phyloP scores from a whole-genome alignment of 2,329 filamentous ascomycete species.

The Ceratocystis colombiana region DNA sequence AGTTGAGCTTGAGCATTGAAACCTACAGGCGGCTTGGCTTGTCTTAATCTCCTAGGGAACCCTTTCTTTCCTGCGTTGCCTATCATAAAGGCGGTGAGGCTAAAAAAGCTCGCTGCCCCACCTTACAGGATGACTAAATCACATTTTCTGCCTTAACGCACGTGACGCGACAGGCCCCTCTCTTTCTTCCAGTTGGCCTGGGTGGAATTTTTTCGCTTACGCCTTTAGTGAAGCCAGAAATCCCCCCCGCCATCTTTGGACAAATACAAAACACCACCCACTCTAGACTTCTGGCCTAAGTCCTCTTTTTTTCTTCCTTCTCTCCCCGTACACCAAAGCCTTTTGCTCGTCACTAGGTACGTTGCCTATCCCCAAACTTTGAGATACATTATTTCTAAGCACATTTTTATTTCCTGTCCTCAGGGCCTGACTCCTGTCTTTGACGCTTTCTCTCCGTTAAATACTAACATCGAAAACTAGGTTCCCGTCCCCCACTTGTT shows the following conservation, averaged over 20 bases:
- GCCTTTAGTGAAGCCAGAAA: slow-evolving; percentile 21
- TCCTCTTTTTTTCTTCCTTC: slow-evolving; percentile 24
- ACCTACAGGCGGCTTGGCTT: slow-evolving; percentile 9
- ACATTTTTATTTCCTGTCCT: slow-evolving; percentile 1
- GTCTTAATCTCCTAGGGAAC: slow-evolving; percentile 16
- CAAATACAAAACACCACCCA: slow-evolving; percentile 26
- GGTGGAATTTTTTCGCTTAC: slow-evolving; percentile 25
- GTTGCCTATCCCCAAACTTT: slow-evolving; percentile 1
- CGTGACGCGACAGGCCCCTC: slow-evolving; percentile 23
- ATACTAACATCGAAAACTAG: slow-evolving; percentile 24
- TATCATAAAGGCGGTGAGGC: slow-evolving; percentile 14
- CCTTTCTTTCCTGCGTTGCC: slow-evolving; percentile 5
- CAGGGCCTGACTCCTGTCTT: no score
- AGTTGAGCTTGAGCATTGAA: neutral
- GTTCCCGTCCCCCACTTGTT: slow-evolving; percentile 37
- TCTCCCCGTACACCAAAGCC: slow-evolving; percentile 22
- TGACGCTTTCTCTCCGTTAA: neutral
- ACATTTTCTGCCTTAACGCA: slow-evolving; percentile 21
- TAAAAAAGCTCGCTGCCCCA: slow-evolving; percentile 16
- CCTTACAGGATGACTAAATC: slow-evolving; percentile 23
- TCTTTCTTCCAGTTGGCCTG: slow-evolving; percentile 18
- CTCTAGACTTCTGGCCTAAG: slow-evolving; percentile 24
- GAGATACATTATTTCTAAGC: slow-evolving; percentile 1
- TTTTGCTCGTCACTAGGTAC: slow-evolving; percentile 25
- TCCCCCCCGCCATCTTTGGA: slow-evolving; percentile 25